These are phyloP conservation scores for Schizothecium vesticola DNA, from an alignment of 495 filamentous ascomycete genomes.

Conservation along the genomic window DNA sequence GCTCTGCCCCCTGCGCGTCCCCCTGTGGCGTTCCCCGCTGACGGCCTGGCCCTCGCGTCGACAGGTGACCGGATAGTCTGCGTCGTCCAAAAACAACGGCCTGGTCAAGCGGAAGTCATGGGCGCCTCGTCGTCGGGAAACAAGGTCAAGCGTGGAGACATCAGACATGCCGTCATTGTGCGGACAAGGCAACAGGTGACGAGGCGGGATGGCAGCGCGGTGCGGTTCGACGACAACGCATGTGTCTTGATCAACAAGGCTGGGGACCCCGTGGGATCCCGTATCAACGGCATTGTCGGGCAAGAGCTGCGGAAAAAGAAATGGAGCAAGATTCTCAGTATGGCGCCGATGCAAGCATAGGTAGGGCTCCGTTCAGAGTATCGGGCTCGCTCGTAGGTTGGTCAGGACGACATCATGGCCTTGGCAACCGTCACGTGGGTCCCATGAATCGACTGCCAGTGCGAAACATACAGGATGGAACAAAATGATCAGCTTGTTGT, in stretches of 20 bases:
- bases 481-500: background rate
- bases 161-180: constrained; percentile 92
- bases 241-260: constrained; percentile 97
- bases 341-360: constrained; percentile 91
- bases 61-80: constrained; percentile 94
- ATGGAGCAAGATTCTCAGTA: constrained; percentile 95
- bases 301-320: constrained; percentile 79
- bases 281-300: constrained; percentile 86
- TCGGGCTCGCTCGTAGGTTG: background rate
- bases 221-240: constrained; percentile 95
- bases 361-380: background rate
- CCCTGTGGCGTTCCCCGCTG: background rate
- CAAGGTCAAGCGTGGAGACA: constrained; percentile 95
- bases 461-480: background rate
- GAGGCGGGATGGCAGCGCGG: constrained; percentile 77
- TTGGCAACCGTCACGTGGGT: background rate
- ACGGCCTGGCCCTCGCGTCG: background rate
- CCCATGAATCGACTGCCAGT: background rate
- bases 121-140: constrained; percentile 61
- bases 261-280: constrained; percentile 88
- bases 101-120: constrained; percentile 48
- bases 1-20: constrained; percentile 15
- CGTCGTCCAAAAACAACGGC: constrained; percentile 92
- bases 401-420: background rate
- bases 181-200: constrained; percentile 82